These are phyloP conservation scores for Collybia nuda DNA, from an alignment of 768 basidiomycete species.

Conservation along the genomic window DNA sequence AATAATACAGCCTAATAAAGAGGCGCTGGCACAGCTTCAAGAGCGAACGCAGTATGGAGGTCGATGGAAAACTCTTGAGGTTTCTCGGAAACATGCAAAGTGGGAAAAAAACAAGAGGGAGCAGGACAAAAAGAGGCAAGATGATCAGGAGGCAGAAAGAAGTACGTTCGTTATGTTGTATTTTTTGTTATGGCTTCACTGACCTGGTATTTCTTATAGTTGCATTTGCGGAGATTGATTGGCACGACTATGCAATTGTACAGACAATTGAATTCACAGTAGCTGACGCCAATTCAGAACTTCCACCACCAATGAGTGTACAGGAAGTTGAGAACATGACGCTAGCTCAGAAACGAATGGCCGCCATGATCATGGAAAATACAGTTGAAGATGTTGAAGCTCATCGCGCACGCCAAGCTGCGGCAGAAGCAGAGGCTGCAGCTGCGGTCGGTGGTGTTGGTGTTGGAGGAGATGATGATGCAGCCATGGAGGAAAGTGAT, in stretches of 20 bases:
- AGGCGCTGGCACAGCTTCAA: conserved; percentile 68
- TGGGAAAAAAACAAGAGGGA: conserved; percentile 88
- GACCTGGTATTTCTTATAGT: conserved; percentile 37
- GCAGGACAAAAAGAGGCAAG: conserved; percentile 81
- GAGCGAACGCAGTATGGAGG: conserved; percentile 63
- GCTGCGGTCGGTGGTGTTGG: conserved; percentile 73
- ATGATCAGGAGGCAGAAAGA: conserved; percentile 91
- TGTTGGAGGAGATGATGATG: conserved; percentile 48
- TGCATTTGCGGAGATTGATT: conserved; percentile 97
- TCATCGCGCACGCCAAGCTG: conserved; percentile 77
- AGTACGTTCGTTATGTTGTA: conserved; percentile 45
- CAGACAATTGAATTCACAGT: conserved; percentile 98
- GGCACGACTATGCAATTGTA: conserved; percentile 99
- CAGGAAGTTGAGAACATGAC: conserved; percentile 97
- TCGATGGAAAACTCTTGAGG: conserved; percentile 77
- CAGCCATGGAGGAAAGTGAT: conserved; percentile 86
- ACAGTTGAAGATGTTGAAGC: conserved; percentile 86
- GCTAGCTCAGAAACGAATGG: conserved; percentile 96
- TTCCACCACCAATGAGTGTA: conserved; percentile 96
- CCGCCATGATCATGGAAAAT: conserved; percentile 97
- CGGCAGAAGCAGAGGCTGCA: conserved; percentile 82
- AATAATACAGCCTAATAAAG: conserved; percentile 81
- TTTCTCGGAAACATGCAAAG: conserved; percentile 75
- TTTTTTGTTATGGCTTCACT: conserved; percentile 1
- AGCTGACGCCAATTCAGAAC: conserved; percentile 85